Evolutionary conservation across 441 rosid genomes (phyloP).

Genomic region (Biscutella laevigata): DNA sequence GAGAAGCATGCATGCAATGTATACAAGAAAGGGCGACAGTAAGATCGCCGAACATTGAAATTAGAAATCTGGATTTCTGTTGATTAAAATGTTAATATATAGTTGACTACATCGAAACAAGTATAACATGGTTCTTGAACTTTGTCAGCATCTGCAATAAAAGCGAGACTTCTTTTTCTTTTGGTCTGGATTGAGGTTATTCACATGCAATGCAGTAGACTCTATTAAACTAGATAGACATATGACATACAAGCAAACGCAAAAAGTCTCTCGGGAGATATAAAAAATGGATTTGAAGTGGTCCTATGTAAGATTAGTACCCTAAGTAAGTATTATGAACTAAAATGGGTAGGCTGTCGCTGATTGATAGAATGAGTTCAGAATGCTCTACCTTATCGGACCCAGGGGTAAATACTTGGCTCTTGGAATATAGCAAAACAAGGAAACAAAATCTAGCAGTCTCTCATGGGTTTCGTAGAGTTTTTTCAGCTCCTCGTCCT

Average conservation of each 20-base stretch:
- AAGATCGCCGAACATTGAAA: conserved; percentile 8
- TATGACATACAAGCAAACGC: not conserved
- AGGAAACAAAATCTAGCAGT: conserved; percentile 87
- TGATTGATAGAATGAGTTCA: not conserved
- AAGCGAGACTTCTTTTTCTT: not conserved
- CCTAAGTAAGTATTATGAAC: not conserved
- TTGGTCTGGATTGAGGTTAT: not conserved
- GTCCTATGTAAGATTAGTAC: not conserved
- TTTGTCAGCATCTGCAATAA: conserved; percentile 2
- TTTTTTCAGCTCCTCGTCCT: conserved; percentile 92
- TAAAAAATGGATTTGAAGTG: not conserved
- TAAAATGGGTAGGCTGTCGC: not conserved
- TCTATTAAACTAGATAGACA: not conserved
- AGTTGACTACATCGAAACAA: conserved; percentile 7
- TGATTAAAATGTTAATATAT: not conserved
- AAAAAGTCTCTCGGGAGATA: not conserved
- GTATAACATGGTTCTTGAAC: conserved; percentile 9
- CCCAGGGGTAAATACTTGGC: conserved; percentile 95
- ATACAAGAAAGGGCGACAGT: conserved; percentile 7
- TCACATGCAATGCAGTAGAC: conserved; percentile 12
- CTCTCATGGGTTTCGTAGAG: conserved; percentile 92
- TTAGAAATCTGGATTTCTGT: not conserved
- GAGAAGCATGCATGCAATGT: conserved; percentile 2
- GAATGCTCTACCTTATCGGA: conserved; percentile 69
- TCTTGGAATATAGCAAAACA: conserved; percentile 93